Base-by-base conservation (phyloP, 192 early-diverging fungal genomes). In the Kappamyces sp. region DNA sequence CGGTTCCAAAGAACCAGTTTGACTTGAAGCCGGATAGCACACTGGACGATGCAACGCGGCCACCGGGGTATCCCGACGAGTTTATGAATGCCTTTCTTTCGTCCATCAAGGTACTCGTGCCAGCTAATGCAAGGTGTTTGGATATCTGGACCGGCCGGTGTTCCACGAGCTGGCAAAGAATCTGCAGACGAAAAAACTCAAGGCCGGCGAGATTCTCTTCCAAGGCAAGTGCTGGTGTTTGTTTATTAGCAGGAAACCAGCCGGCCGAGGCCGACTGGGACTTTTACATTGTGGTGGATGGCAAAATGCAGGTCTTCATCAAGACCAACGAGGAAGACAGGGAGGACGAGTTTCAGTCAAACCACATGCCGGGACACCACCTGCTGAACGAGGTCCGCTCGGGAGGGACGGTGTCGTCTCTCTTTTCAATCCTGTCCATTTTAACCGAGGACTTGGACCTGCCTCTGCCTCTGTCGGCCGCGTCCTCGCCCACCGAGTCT, bases 231-330 rank as follows among this genome's bases (percentile, higher is more conserved):
- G 22, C 22, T 22, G 22, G 22, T 22, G 22, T 22, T 22, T 22
- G 22, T 22, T 22, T 22, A 22, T 22, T 22, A 22, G 22, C 0
- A 22, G 22, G 22, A 22, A 22, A 22, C 22, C 22, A 22, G 22
- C 42, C 49, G 0, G 88, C 89, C 31, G 80, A 85, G 49, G 87
- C 90, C 59, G 70, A 80, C 41, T 59, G 48, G 32, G 89, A 84
- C 43, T 99, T 99, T 62, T 96, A 90, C 67, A 87, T 96, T 47
- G 96, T 99, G 2, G 88, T 97, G 14, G 96, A 99, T 50, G 96
- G 96, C 32, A 75, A 80, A 58, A 87, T 99, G 43, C 89, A 94
- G 67, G 88, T 96, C 6, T 96, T 79, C 73, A 80, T 95, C 33
- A 84, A 86, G 54, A n/a, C 45, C 3, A 65, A 78, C 55, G 62